A percentile compares a stretch with the other conserved stretches of the same genome.
phyloP scores from a whole-genome alignment of 768 basidiomycete species.

The Lentinula detonsa region DNA sequence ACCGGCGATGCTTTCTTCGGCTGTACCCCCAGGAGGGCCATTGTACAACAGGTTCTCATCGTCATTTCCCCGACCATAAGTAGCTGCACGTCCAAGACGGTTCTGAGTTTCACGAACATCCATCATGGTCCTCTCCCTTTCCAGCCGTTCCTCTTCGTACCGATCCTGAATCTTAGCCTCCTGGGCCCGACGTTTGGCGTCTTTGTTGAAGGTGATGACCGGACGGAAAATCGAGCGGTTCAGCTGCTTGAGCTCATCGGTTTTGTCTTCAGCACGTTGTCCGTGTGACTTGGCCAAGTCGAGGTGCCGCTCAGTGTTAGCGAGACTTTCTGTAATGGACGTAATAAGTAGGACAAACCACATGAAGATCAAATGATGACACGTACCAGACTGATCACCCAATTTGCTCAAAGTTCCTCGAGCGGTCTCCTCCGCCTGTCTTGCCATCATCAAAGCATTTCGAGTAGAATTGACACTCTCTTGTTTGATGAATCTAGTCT shows the following conservation, averaged over 20 bases:
- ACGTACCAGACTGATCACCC: slow-evolving; percentile 69
- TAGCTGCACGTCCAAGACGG: slow-evolving; percentile 49
- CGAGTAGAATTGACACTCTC: slow-evolving; percentile 65
- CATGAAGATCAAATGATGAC: not conserved
- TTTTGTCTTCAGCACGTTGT: slow-evolving; percentile 84
- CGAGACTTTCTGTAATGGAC: slow-evolving; percentile 44
- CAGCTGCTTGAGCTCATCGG: slow-evolving; percentile 88
- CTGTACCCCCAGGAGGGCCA: slow-evolving; percentile 6
- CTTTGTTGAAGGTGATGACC: slow-evolving; percentile 90
- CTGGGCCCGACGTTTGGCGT: slow-evolving; percentile 60
- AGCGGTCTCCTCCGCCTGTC: slow-evolving; percentile 77
- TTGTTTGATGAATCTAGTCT: slow-evolving; percentile 64
- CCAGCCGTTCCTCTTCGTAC: slow-evolving; percentile 59
- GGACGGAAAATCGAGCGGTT: slow-evolving; percentile 95
- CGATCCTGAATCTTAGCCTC: slow-evolving; percentile 63
- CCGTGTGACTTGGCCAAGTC: slow-evolving; percentile 81
- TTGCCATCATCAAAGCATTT: slow-evolving; percentile 68
- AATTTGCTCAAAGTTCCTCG: slow-evolving; percentile 57
- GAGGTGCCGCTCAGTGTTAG: slow-evolving; percentile 71
- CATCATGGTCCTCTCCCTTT: slow-evolving; percentile 57
- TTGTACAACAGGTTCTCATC: slow-evolving; percentile 16
- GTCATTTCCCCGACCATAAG: slow-evolving; percentile 20
- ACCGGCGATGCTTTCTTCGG: slow-evolving; percentile 28
- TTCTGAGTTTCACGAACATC: slow-evolving; percentile 67
- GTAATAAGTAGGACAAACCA: not conserved